Conservation (phyloP, 2,329 filamentous ascomycete species). For the Epichloe gansuensis region DNA sequence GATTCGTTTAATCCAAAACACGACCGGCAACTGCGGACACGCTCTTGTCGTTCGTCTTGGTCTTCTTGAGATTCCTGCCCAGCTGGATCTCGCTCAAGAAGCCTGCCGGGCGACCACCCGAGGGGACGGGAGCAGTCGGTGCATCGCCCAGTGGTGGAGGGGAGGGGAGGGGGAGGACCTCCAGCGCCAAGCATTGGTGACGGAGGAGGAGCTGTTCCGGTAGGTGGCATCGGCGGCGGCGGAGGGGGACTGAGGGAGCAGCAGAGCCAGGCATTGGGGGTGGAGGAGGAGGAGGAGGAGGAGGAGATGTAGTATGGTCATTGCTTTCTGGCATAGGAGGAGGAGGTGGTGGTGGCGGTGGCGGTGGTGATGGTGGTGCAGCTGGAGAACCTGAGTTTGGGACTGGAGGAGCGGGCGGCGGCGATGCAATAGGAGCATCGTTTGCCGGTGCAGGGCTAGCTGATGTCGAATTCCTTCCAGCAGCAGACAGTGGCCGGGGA, state of each 20-base stretch:
- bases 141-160: slow-evolving; percentile 34
- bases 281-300: slow-evolving; percentile 17
- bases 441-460: slow-evolving; percentile 26
- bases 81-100: slow-evolving; percentile 75
- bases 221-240: slow-evolving; percentile 21
- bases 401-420: slow-evolving; percentile 21
- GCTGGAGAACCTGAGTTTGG: slow-evolving; percentile 17
- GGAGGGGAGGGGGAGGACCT: slow-evolving; percentile 24
- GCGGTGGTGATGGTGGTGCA: slow-evolving; percentile 6
- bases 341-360: slow-evolving; percentile 11
- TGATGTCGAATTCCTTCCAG: slow-evolving; percentile 53
- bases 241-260: slow-evolving; percentile 18
- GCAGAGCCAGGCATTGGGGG: slow-evolving; percentile 16
- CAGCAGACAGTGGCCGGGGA: slow-evolving; percentile 73
- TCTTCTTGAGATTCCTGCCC: slow-evolving; percentile 73
- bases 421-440: slow-evolving; percentile 28
- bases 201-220: slow-evolving; percentile 28
- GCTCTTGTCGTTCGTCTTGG: slow-evolving; percentile 80
- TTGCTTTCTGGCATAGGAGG: slow-evolving; percentile 15
- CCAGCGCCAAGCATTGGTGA: slow-evolving; percentile 35
- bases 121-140: slow-evolving; percentile 32
- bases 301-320: slow-evolving; percentile 12
- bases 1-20: slow-evolving; percentile 42
- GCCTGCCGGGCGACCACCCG: slow-evolving; percentile 41
- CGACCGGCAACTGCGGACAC: slow-evolving; percentile 59